Base-by-base conservation (phyloP, 345 rosid genomes). In the Firmiana major region DNA sequence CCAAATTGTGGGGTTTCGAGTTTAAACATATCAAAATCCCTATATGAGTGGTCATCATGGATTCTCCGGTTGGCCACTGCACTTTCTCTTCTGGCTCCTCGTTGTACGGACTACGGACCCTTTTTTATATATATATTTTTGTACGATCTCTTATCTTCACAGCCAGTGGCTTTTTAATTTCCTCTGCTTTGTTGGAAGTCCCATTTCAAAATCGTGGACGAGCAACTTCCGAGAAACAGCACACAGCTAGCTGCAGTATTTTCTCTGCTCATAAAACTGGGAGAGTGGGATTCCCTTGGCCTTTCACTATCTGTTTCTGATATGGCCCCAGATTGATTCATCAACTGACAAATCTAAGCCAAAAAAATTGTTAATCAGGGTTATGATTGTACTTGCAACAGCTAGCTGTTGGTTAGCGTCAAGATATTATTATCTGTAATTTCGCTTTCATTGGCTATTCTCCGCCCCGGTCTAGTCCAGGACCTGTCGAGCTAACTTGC, bases 51-150 rank as follows among this genome's bases (percentile, higher is more conserved):
- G 83, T 78, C n/a, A 26, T 73, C 24, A n/a, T 73, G 42, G 66
- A 74, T 79, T 73, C 81, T 73, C 78, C 62, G 69, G 75, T 43
- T 81, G 74, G 79, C 80, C 78, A 13, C 38, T 71, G 59, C 69
- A 24, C 55, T 17, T 43, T 59, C 55, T 12, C 28, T 12, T 53
- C 49, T 48, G 74, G 10, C 31, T 19, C 42, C 43, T 60, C 15
- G 0, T n/a, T 75, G 88, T 79, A 81, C 86, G 88, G 88, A 75
- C 22, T 60, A 12, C 82, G 58, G 71, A 75, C 45, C 74, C 1
- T 2, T 66, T 46, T 10, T 10, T 3, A 17, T 31, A 6, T 17
- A 2, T 10, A 11, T 21, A 13, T n/a, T 7, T 6, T 16, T 71
- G 28, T 11, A 51, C 1, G n/a, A 73, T 73, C 53, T 22, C 63